A percentile compares a stretch with the other conserved stretches of the same genome.
Evolutionary conservation across 371 early-diverging fungal species (phyloP).

Genomic region (Actinomortierella ambigua): DNA sequence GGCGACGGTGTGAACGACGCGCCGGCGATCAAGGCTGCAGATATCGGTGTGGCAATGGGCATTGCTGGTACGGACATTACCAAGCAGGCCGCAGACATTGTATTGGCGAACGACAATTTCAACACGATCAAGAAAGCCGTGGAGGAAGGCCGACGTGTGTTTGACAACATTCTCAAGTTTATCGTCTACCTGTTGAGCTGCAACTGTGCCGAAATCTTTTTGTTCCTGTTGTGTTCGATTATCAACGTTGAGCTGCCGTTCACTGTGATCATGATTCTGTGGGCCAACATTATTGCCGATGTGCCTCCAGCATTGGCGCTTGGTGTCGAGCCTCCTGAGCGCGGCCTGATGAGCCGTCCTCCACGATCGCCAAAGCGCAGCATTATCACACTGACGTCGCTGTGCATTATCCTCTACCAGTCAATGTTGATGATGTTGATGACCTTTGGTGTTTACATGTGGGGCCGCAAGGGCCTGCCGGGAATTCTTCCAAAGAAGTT

Average conservation of each 20-base stretch:
- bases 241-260: slow-evolving; percentile 62
- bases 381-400: slow-evolving; percentile 65
- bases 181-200: slow-evolving; percentile 90
- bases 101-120: slow-evolving; percentile 85
- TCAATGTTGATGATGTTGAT: slow-evolving; percentile 65
- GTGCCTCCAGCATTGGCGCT: slow-evolving; percentile 76
- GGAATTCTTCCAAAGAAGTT: no score
- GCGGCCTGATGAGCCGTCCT: slow-evolving; percentile 69
- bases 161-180: slow-evolving; percentile 94
- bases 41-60: slow-evolving; percentile 95
- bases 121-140: slow-evolving; percentile 82
- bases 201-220: slow-evolving; percentile 82
- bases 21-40: slow-evolving; percentile 88
- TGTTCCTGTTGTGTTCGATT: slow-evolving; percentile 61
- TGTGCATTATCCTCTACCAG: slow-evolving; percentile 68
- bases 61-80: slow-evolving; percentile 90
- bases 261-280: slow-evolving; percentile 75
- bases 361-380: slow-evolving; percentile 67
- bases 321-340: slow-evolving; percentile 75
- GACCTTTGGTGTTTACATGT: slow-evolving; percentile 60
- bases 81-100: slow-evolving; percentile 90
- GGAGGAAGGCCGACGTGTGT: slow-evolving; percentile 85
- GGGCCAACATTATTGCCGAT: slow-evolving; percentile 82
- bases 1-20: slow-evolving; percentile 94
- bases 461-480: slow-evolving; percentile 20